Conservation (phyloP, 139 green algal genomes). For the Limnomonas spitsbergensis region DNA sequence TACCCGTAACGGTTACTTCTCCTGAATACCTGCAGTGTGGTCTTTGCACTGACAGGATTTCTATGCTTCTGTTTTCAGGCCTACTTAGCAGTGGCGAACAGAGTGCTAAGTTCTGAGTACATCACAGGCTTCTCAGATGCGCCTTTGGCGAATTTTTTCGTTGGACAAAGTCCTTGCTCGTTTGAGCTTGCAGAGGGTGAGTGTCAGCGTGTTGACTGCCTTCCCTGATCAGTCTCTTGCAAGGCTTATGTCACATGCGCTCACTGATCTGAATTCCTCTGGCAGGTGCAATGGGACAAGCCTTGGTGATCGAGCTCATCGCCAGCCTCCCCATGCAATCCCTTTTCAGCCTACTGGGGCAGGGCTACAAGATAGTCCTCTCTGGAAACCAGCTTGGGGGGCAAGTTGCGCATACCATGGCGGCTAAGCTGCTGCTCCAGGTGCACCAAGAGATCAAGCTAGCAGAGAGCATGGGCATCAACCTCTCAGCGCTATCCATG, state of each 20-base stretch:
- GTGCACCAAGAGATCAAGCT: conserved; percentile 35
- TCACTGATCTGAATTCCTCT: too few species aligned
- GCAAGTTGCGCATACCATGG: conserved; percentile 28
- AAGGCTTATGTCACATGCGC: not conserved
- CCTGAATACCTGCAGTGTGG: too few species aligned
- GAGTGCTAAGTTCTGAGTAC: not conserved
- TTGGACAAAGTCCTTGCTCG: not conserved
- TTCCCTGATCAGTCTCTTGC: not conserved
- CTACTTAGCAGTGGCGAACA: not conserved
- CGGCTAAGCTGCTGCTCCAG: conserved; percentile 32
- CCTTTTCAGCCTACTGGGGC: conserved; percentile 23
- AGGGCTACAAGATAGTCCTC: conserved; percentile 22
- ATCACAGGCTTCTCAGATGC: not conserved
- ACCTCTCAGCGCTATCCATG: conserved; percentile 25
- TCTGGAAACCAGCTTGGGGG: conserved; percentile 27
- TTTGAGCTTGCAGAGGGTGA: not conserved
- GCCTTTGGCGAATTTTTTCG: not conserved
- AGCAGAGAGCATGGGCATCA: conserved; percentile 36
- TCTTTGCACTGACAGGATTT: too few species aligned
- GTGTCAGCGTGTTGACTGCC: not conserved
- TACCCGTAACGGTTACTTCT: too few species aligned
- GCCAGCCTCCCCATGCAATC: conserved; percentile 4
- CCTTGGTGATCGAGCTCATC: not conserved
- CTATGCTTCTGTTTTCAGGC: too few species aligned
- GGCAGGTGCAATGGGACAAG: not conserved